A percentile compares a stretch with the other conserved stretches of the same genome.
Evolutionary conservation across 495 filamentous ascomycete genomes (phyloP).

Genomic region (Bombardia bombarda): DNA sequence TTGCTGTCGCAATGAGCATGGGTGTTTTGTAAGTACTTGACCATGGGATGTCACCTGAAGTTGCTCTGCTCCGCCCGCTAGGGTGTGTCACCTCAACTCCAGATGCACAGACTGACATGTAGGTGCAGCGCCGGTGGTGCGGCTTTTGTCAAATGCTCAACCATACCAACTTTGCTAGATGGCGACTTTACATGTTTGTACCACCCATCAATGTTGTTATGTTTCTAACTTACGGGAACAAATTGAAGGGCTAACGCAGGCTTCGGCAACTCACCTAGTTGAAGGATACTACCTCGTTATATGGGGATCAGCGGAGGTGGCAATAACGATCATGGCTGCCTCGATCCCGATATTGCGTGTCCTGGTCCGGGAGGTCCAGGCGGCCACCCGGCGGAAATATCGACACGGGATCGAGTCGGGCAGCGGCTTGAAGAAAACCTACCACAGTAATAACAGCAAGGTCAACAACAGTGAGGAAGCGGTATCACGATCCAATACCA

Average conservation of each 20-base stretch:
- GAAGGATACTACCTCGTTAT: slow-evolving; percentile 19
- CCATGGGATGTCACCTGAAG: background rate
- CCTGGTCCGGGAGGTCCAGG: slow-evolving; percentile 15
- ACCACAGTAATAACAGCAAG: slow-evolving; percentile 5
- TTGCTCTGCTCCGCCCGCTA: background rate
- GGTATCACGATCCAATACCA: background rate
- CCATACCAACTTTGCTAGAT: slow-evolving; percentile 11
- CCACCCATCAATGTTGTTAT: background rate
- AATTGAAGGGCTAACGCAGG: background rate
- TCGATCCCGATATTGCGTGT: slow-evolving; percentile 27
- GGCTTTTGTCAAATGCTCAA: slow-evolving; percentile 21
- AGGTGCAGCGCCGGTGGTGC: slow-evolving; percentile 20
- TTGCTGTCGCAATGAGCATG: slow-evolving; percentile 31
- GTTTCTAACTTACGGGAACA: background rate
- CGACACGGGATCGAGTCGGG: slow-evolving; percentile 1
- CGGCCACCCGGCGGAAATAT: slow-evolving; percentile 3
- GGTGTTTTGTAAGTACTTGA: slow-evolving; percentile 27
- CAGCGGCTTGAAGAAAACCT: background rate
- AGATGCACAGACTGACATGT: background rate
- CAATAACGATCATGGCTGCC: slow-evolving; percentile 26
- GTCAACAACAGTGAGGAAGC: too few species aligned
- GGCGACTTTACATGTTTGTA: slow-evolving; percentile 19
- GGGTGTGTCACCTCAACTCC: background rate
- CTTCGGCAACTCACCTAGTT: too few species aligned
- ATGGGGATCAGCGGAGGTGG: slow-evolving; percentile 23